A percentile compares a stretch with the other conserved stretches of the same genome.
Evolutionary conservation across 2,329 filamentous ascomycete genomes (phyloP).

Genomic region (Colletotrichum incanum): DNA sequence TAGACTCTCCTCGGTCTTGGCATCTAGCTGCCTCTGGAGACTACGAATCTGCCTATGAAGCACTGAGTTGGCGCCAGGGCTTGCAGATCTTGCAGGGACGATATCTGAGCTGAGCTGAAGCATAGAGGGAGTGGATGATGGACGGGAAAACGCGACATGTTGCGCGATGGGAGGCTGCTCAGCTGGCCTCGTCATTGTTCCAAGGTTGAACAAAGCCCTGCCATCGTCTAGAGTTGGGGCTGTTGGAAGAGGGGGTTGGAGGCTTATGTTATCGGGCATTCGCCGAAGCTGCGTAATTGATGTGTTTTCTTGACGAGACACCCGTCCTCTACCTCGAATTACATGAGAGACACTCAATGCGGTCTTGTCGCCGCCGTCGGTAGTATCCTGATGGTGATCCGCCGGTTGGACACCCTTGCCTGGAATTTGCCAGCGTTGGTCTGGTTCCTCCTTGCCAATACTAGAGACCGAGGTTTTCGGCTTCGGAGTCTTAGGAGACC

Average conservation of each 20-base stretch:
- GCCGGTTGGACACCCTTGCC: not conserved
- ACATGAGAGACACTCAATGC: not conserved
- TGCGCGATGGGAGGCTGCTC: constrained; percentile 58
- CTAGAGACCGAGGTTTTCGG: constrained; percentile 44
- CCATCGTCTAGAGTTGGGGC: constrained; percentile 35
- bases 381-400: not conserved
- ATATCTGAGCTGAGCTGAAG: constrained; percentile 3
- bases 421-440: not conserved
- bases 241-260: not conserved
- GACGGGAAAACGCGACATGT: constrained; percentile 55
- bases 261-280: constrained; percentile 1
- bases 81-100: constrained; percentile 32
- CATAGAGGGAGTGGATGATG: constrained; percentile 50
- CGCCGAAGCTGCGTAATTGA: not conserved
- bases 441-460: constrained; percentile 38
- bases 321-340: constrained; percentile 23
- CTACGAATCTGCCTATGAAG: constrained; percentile 65
- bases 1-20: constrained; percentile 61
- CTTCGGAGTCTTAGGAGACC: constrained; percentile 43
- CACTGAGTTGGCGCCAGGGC: constrained; percentile 51
- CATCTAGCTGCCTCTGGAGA: constrained; percentile 64
- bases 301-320: constrained; percentile 40
- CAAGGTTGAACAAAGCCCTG: constrained; percentile 50
- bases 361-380: not conserved
- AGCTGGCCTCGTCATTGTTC: constrained; percentile 56